These are phyloP conservation scores for Xylaria sp. DNA, from an alignment of 2,329 filamentous ascomycete species.

Conservation along the genomic window DNA sequence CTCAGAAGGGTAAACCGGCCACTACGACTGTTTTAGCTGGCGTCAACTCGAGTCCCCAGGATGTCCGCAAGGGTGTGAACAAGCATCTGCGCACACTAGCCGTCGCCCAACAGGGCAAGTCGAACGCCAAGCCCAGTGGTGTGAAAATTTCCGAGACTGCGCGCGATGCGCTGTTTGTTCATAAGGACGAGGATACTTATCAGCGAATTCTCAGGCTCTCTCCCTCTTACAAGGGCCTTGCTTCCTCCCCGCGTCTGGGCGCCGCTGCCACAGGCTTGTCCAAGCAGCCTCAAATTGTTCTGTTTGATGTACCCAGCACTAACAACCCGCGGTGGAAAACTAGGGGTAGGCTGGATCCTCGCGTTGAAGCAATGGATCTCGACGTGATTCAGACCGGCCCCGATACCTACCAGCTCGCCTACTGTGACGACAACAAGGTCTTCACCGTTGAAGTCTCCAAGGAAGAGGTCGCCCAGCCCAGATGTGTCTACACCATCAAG, in stretches of 20 bases:
- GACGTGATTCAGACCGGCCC: constrained; percentile 61
- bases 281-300: constrained; percentile 67
- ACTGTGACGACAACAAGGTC: constrained; percentile 72
- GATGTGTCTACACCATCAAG: constrained; percentile 52
- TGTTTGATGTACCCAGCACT: constrained; percentile 65
- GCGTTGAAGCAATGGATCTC: constrained; percentile 60
- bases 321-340: constrained; percentile 46
- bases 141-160: constrained; percentile 47
- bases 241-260: constrained; percentile 53
- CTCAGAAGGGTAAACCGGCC: constrained; percentile 45
- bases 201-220: constrained; percentile 55
- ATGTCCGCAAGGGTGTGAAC: constrained; percentile 71
- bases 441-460: constrained; percentile 54
- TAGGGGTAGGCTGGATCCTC: constrained; percentile 46
- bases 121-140: constrained; percentile 34
- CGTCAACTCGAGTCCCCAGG: constrained; percentile 72
- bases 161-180: constrained; percentile 48
- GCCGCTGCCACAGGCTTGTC: constrained; percentile 75
- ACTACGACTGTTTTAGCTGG: constrained; percentile 62
- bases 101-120: constrained; percentile 40
- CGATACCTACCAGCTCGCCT: constrained; percentile 65
- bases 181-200: constrained; percentile 50
- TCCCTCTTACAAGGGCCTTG: constrained; percentile 44
- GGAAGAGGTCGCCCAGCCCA: constrained; percentile 41
- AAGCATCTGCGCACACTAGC: constrained; percentile 75